These are phyloP conservation scores for Hanseniaspora hatyaiensis DNA, from an alignment of 805 yeast genomes.

Conservation along the genomic window DNA sequence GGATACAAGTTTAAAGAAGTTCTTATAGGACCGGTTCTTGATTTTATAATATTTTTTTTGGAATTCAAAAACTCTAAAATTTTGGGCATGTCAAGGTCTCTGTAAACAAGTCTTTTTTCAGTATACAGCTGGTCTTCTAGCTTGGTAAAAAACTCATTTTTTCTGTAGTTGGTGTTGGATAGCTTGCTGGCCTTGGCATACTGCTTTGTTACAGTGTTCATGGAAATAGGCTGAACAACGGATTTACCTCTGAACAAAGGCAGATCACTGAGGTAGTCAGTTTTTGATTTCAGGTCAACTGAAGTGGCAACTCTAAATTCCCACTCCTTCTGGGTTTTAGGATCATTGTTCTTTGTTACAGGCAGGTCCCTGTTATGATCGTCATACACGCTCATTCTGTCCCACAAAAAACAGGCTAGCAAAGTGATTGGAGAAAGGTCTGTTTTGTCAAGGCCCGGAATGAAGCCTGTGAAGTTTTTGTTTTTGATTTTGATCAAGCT, in stretches of 20 bases:
- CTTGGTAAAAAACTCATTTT: constrained; percentile 10
- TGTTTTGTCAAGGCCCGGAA: constrained; percentile 12
- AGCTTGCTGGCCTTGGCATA: constrained; percentile 12
- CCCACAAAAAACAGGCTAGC: constrained; percentile 15
- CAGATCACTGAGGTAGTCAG: constrained; percentile 2
- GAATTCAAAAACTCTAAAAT: not conserved
- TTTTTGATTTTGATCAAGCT: constrained; percentile 3
- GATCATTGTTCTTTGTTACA: constrained; percentile 4
- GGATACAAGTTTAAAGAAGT: constrained; percentile 7
- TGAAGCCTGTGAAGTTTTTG: constrained; percentile 2
- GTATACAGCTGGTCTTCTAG: constrained; percentile 1
- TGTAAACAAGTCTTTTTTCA: not conserved
- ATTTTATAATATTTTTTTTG: constrained; percentile 1
- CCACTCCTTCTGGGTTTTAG: not conserved
- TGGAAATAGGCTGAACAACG: constrained; percentile 3
- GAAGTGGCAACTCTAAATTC: constrained; percentile 11
- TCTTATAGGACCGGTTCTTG: not conserved
- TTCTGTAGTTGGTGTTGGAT: constrained; percentile 7
- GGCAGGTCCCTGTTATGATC: constrained; percentile 14
- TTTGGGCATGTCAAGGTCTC: constrained; percentile 5
- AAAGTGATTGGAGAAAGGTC: constrained; percentile 12
- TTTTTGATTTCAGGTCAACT: not conserved
- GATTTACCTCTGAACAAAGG: constrained; percentile 15
- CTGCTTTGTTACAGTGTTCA: constrained; percentile 15
- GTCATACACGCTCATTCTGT: constrained; percentile 8